These are phyloP conservation scores for Trichosporon ovoides DNA, from an alignment of 1,284 basidiomycete genomes.

Conservation along the genomic window DNA sequence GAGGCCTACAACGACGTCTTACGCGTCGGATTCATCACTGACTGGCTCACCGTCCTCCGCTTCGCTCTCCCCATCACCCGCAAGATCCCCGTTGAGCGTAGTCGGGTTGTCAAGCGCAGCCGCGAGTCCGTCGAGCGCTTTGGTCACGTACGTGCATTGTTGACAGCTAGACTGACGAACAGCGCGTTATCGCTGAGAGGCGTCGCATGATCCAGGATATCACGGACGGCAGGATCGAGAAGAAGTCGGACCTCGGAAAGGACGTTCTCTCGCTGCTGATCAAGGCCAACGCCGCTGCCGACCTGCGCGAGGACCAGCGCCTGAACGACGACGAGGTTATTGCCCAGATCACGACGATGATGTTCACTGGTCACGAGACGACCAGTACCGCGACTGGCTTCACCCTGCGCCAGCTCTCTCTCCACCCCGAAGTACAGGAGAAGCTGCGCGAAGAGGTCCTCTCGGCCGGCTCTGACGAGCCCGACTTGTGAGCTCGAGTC, in stretches of 20 bases:
- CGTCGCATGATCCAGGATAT: background rate
- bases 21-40: background rate
- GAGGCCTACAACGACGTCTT: slow-evolving; percentile 52
- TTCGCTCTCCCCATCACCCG: background rate
- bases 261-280: slow-evolving; percentile 53
- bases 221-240: slow-evolving; percentile 30
- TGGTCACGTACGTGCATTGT: slow-evolving; percentile 51
- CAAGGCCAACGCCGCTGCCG: slow-evolving; percentile 58
- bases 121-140: slow-evolving; percentile 58
- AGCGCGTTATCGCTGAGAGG: slow-evolving; percentile 2
- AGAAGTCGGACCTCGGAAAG: slow-evolving; percentile 48
- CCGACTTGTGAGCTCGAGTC: background rate
- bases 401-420: slow-evolving; percentile 51
- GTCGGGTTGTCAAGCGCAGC: slow-evolving; percentile 9
- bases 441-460: slow-evolving; percentile 55
- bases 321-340: slow-evolving; percentile 64
- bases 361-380: slow-evolving; percentile 68
- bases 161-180: background rate
- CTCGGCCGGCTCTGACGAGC: slow-evolving; percentile 6
- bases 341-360: slow-evolving; percentile 70
- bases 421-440: slow-evolving; percentile 53
- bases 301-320: slow-evolving; percentile 51
- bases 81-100: background rate
- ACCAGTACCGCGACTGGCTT: slow-evolving; percentile 55
- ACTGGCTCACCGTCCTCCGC: background rate